phyloP scores from a whole-genome alignment of 2,329 filamentous ascomycete genomes.

The Sarocladium kiliense region DNA sequence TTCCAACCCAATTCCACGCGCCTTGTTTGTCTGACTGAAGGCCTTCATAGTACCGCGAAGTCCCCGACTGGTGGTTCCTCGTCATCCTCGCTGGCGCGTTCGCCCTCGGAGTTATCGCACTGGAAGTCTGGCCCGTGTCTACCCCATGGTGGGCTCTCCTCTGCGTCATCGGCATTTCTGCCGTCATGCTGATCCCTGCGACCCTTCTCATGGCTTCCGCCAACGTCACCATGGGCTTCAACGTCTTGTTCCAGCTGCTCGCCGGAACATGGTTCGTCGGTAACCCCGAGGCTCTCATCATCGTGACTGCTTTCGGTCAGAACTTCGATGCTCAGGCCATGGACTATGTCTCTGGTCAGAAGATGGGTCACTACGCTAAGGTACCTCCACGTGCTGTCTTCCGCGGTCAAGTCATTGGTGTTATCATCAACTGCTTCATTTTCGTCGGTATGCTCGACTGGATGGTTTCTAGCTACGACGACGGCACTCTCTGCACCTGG shows the following conservation, averaged over 20 bases:
- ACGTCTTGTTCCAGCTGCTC: slow-evolving; percentile 38
- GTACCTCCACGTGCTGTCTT: slow-evolving; percentile 21
- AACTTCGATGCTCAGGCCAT: slow-evolving; percentile 20
- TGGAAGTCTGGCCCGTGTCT: slow-evolving; percentile 3
- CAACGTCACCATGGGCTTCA: slow-evolving; percentile 42
- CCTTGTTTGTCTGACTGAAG: neutral
- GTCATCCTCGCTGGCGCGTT: slow-evolving; percentile 27
- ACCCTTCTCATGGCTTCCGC: slow-evolving; percentile 30
- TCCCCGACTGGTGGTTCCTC: slow-evolving; percentile 43
- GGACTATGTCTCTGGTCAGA: slow-evolving; percentile 12
- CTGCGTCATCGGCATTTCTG: slow-evolving; percentile 36
- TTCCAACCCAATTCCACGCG: neutral
- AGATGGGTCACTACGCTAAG: slow-evolving; percentile 22
- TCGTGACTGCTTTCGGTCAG: slow-evolving; percentile 23
- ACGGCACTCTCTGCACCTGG: slow-evolving; percentile 16
- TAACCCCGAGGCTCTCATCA: slow-evolving; percentile 22
- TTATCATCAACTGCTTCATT: slow-evolving; percentile 29
- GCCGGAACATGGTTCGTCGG: slow-evolving; percentile 40
- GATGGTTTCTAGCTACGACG: slow-evolving; percentile 26
- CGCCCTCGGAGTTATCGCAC: neutral
- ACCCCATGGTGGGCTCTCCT: slow-evolving; percentile 3
- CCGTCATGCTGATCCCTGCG: slow-evolving; percentile 35
- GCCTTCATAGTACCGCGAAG: slow-evolving; percentile 27
- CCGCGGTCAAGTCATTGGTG: slow-evolving; percentile 30
- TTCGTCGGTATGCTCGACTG: slow-evolving; percentile 35